These are phyloP conservation scores for Chionographis japonica DNA, from an alignment of 106 monocot genomes.

Conservation along the genomic window DNA sequence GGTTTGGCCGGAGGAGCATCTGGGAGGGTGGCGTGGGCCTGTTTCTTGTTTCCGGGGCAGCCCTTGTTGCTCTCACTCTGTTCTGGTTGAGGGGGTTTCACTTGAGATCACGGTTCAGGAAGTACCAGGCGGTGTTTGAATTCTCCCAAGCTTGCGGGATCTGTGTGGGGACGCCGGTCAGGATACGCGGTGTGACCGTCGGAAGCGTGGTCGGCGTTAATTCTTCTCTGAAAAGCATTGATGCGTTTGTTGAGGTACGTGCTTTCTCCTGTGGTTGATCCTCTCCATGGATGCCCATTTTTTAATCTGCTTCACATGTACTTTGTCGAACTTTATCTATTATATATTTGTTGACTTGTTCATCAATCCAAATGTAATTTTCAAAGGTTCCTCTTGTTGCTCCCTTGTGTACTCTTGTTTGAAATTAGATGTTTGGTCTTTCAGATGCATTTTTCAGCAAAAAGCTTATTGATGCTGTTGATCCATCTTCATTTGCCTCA, in stretches of 20 bases:
- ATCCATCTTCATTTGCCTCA: too few species aligned
- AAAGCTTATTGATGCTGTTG: too few species aligned
- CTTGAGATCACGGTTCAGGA: conserved; percentile 58
- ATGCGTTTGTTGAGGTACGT: conserved; percentile 72
- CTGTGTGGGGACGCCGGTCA: conserved; percentile 75
- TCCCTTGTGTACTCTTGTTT: too few species aligned
- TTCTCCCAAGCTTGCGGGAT: conserved; percentile 83
- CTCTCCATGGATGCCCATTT: background rate
- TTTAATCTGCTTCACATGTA: background rate
- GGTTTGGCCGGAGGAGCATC: conserved; percentile 62
- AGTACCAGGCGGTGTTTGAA: conserved; percentile 75
- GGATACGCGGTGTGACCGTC: conserved; percentile 81
- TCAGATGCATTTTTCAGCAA: too few species aligned
- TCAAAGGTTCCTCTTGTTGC: too few species aligned
- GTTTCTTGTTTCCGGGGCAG: conserved; percentile 71
- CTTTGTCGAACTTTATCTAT: too few species aligned
- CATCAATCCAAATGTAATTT: too few species aligned
- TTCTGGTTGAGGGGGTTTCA: conserved; percentile 73
- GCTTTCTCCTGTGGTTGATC: background rate
- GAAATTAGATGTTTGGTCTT: too few species aligned
- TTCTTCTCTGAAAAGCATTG: conserved; percentile 72
- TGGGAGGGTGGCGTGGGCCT: conserved; percentile 92
- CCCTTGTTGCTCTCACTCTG: conserved; percentile 56
- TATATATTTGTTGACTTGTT: too few species aligned
- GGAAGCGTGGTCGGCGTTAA: conserved; percentile 67